Conservation (phyloP, 805 yeast genomes). For the Naumovozyma baii region DNA sequence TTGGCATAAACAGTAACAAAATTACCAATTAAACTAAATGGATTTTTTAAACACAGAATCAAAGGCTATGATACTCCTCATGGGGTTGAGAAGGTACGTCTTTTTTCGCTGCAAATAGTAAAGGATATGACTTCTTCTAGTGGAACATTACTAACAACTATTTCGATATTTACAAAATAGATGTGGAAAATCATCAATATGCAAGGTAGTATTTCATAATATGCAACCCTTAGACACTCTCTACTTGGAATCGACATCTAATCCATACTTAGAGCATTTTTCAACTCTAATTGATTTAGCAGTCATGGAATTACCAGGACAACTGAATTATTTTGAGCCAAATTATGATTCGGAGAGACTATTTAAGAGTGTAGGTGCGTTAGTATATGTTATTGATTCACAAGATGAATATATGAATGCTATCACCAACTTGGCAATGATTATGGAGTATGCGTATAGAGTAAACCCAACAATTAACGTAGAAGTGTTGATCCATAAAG, state of each 20-base stretch:
- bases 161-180: conserved; percentile 21
- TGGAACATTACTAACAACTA: conserved; percentile 1
- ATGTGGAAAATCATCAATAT: conserved; percentile 90
- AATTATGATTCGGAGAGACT: conserved; percentile 67
- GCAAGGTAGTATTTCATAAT: conserved; percentile 91
- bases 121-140: too few species aligned
- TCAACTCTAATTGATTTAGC: conserved; percentile 76
- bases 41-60: conserved; percentile 32
- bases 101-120: background rate
- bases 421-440: conserved; percentile 75
- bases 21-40: conserved; percentile 6
- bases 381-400: conserved; percentile 88
- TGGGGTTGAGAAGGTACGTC: conserved; percentile 69
- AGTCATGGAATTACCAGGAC: conserved; percentile 93
- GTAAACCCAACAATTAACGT: conserved; percentile 78
- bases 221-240: conserved; percentile 93
- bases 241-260: conserved; percentile 81
- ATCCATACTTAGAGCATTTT: conserved; percentile 78
- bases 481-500: conserved; percentile 90
- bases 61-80: conserved; percentile 71
- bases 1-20: background rate
- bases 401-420: conserved; percentile 95
- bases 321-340: conserved; percentile 80
- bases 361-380: conserved; percentile 76
- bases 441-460: conserved; percentile 77